A percentile compares a stretch with the other conserved stretches of the same genome.
Evolutionary conservation across 2,329 filamentous ascomycete species (phyloP).

Genomic region (Mariannaea elegans): DNA sequence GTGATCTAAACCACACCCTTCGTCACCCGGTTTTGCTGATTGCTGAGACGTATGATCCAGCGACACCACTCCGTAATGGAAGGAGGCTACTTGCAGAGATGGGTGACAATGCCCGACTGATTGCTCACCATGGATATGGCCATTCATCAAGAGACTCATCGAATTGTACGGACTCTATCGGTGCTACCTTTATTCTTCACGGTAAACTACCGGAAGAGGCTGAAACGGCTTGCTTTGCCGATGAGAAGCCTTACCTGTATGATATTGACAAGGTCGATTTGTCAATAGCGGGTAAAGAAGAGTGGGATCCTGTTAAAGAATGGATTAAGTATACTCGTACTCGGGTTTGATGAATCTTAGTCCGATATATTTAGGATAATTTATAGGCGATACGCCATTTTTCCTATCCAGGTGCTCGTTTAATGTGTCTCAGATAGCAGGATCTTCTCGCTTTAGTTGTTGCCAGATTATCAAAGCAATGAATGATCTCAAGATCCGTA

Average conservation of each 20-base stretch:
- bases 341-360: neutral
- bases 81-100: slow-evolving; percentile 54
- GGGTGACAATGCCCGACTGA: slow-evolving; percentile 57
- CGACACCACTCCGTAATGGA: slow-evolving; percentile 59
- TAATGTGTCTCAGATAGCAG: too few species aligned
- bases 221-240: slow-evolving; percentile 57
- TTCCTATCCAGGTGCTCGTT: too few species aligned
- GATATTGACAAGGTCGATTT: slow-evolving; percentile 34
- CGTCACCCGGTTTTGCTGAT: slow-evolving; percentile 56
- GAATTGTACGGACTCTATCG: slow-evolving; percentile 54
- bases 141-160: slow-evolving; percentile 57
- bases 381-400: too few species aligned
- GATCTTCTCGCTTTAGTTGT: too few species aligned
- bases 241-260: slow-evolving; percentile 59
- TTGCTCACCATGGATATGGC: slow-evolving; percentile 60
- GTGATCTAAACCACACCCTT: slow-evolving; percentile 54
- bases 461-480: too few species aligned
- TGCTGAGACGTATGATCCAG: slow-evolving; percentile 59
- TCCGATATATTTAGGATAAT: neutral
- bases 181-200: slow-evolving; percentile 51
- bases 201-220: slow-evolving; percentile 51
- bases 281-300: neutral
- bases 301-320: slow-evolving; percentile 12
- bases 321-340: slow-evolving; percentile 9
- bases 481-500: too few species aligned